Percentiles rank a stretch among this genome's conserved stretches.
phyloP scores from a whole-genome alignment of 1,139 yeast species.

The Sugiyamaella grinbergsii region DNA sequence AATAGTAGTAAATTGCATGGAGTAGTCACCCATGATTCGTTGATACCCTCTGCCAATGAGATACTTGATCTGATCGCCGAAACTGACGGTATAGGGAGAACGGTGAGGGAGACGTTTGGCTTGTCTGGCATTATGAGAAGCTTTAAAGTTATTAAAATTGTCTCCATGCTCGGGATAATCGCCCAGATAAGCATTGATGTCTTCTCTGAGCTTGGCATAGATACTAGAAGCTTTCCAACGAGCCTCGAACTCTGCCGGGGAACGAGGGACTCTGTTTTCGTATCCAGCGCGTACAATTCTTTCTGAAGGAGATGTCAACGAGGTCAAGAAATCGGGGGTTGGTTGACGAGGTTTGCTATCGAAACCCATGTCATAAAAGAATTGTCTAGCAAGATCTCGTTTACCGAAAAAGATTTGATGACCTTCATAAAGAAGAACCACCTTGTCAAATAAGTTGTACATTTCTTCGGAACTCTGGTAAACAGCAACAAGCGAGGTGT shows the following conservation, averaged over 20 bases:
- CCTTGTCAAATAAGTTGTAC: constrained; percentile 74
- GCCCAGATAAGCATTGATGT: constrained; percentile 46
- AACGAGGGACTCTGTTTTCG: constrained; percentile 65
- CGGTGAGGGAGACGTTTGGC: constrained; percentile 53
- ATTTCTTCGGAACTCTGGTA: constrained; percentile 84
- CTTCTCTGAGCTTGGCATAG: constrained; percentile 44
- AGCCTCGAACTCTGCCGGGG: constrained; percentile 66
- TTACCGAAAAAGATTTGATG: constrained; percentile 76
- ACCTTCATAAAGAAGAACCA: constrained; percentile 71
- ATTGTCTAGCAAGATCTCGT: constrained; percentile 57
- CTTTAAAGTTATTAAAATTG: constrained; percentile 44
- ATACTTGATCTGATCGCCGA: constrained; percentile 62
- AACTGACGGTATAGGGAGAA: constrained; percentile 69
- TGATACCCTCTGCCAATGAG: constrained; percentile 62
- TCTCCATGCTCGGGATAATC: constrained; percentile 35
- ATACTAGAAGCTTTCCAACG: constrained; percentile 66
- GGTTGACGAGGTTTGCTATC: constrained; percentile 75
- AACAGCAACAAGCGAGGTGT: constrained; percentile 72
- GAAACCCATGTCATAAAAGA: constrained; percentile 68
- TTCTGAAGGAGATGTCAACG: constrained; percentile 74
- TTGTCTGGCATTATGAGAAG: constrained; percentile 57
- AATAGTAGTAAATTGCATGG: constrained; percentile 61
- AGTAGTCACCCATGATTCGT: constrained; percentile 66
- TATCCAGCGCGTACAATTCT: constrained; percentile 57
- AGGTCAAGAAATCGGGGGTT: constrained; percentile 79